phyloP scores from a whole-genome alignment of 1,284 basidiomycete species.

The Rhodotorula sp. region DNA sequence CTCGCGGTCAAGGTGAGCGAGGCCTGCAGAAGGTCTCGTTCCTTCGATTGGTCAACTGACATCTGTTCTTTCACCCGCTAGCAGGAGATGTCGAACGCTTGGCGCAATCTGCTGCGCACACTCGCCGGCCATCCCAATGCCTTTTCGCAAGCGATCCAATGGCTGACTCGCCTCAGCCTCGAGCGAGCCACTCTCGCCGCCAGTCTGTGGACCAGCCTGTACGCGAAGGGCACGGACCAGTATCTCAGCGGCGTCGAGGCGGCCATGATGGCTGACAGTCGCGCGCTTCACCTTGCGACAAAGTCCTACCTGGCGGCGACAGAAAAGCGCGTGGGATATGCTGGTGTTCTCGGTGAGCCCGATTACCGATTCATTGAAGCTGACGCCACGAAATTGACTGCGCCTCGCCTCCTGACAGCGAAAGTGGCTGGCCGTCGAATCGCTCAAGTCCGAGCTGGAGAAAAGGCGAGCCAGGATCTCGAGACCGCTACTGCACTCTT shows the following conservation, averaged over 20 bases:
- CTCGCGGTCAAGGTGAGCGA: too few relatives aligned
- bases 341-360: not conserved
- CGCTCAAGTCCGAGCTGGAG: too few relatives aligned
- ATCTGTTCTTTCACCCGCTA: not conserved
- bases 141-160: not conserved
- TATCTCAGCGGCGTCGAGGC: not conserved
- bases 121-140: not conserved
- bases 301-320: not conserved
- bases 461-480: not conserved
- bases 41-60: not conserved
- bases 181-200: not conserved
- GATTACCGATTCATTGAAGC: too few relatives aligned
- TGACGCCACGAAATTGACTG: not conserved
- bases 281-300: not conserved
- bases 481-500: not conserved
- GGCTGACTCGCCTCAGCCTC: slow-evolving; percentile 2
- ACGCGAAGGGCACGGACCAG: not conserved
- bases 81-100: not conserved
- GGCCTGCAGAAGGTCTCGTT: not conserved
- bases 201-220: not conserved
- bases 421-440: not conserved
- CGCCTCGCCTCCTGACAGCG: not conserved
- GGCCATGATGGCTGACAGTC: not conserved
- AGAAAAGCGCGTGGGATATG: not conserved
- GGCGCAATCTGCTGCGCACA: slow-evolving; percentile 12